Base-by-base conservation (phyloP, 371 early-diverging fungal genomes). In the Smittium mucronatum region DNA sequence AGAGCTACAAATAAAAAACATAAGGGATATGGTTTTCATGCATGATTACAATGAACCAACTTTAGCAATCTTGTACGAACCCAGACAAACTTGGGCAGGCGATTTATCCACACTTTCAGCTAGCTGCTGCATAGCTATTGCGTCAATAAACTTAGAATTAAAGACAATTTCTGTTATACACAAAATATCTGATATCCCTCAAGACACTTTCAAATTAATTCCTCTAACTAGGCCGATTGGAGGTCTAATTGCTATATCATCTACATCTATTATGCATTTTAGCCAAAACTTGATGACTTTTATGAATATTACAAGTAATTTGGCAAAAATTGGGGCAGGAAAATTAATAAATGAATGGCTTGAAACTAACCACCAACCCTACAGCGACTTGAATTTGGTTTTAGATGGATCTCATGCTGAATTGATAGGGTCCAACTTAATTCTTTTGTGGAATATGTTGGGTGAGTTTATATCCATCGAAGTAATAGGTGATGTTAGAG, bases 21-120 rank as follows among this genome's bases (percentile, higher is more conserved):
- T 97, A 0, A 85, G 92, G 59, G 97, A 96, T 73, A 86, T 94
- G 82, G 84, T 81, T 0, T 98, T 98, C 72, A 81, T 98, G 63
- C 78, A 88, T 63, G 95, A 90, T 66, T 97, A 92, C 72, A 86
- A 89, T 70, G 93, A 93, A 76, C 97, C 98, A 1, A 95, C 95
- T 0, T 81, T 98, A 28, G 97, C 95, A 2, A 88, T 97, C 69
- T 80, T 98, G 68, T 95, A 90, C 76, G 90, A 94, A 74, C 80
- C 88, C 21, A 82, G 63, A 78, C 86, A 80, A 60, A 91, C 93
- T 28, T 94, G 93, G 93, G 86, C 93, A 8, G 95, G 94, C 70
- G 88, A 89, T 8, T 88, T 90, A 28, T 78, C 92, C 34, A 84
- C 81, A 0, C 81, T 81, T 17, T 74, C 83, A 63, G 96, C 95